Evolutionary conservation across 2,329 filamentous ascomycete genomes (phyloP), one percentile per base, ranked within the genome.

Genomic region (Curvularia hawaiiensis): DNA sequence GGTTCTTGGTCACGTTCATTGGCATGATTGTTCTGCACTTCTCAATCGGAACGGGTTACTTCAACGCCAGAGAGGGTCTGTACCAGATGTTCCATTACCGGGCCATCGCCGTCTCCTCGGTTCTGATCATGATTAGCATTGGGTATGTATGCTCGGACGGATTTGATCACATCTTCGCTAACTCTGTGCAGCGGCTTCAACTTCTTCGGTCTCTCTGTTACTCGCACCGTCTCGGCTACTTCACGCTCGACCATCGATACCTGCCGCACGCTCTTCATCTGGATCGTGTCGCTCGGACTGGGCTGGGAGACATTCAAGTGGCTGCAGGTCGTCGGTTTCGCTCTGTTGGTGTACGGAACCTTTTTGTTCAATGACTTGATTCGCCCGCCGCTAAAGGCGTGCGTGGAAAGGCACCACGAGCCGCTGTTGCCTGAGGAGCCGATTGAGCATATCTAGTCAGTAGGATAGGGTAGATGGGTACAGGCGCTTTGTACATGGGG

Each of bases 291-390:
- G 18, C 85, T 99, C 4, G 91, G 90, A 4, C 85, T 99, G 2
- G 93, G 93, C 59, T 99, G 95, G 95, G 95, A 99, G 79, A 88
- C 87, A 0, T 98, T 99, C 85, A 98, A 98, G 79, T 96, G 91
- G 90, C 85, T 99, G 7, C 95, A 99, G 78, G 91, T 99, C 14
- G 75, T 86, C 3, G 95, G 95, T 1, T 99, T 99, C 68, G 90
- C 80, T 1, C 79, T 97, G 64, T 84, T 99, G 35, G 95, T 99
- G 14, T 99, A 97, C 74, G 96, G 95, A 64, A 99, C 94, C 2
- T 97, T 97, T 77, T 76, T 98, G 41, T 98, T 98, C 82, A 98
- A 98, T 77, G 92, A 96, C 61, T 86, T 99, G 57, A 85, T 98
- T n/a, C 82, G 87, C 58, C 91, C 92, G 22, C 95, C 95, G 1